phyloP scores from a whole-genome alignment of 1,284 basidiomycete genomes.

The Leccinum subrobustum region DNA sequence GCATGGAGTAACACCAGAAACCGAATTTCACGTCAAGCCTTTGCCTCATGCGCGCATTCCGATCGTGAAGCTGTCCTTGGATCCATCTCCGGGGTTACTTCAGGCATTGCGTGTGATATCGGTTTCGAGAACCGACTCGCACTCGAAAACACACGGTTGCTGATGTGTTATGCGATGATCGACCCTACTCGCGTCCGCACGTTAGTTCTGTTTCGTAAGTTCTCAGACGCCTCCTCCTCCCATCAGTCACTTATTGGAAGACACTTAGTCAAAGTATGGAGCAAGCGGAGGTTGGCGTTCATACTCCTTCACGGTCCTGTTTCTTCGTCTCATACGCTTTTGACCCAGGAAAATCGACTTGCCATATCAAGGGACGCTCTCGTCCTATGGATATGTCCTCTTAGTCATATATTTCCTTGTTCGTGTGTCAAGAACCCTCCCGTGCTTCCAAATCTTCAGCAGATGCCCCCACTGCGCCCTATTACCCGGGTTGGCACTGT shows the following conservation, averaged over 20 bases:
- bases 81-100: constrained; percentile 85
- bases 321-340: constrained; percentile 2
- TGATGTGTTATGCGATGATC: constrained; percentile 97
- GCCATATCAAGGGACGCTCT: constrained; percentile 94
- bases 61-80: constrained; percentile 94
- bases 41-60: constrained; percentile 97
- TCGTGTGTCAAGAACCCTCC: constrained; percentile 97
- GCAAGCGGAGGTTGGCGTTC: constrained; percentile 77
- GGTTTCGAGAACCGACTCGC: constrained; percentile 98
- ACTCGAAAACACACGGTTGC: constrained; percentile 92
- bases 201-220: constrained; percentile 92
- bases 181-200: constrained; percentile 93
- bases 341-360: constrained; percentile 89
- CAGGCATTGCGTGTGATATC: constrained; percentile 95
- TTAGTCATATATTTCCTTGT: constrained; percentile 97
- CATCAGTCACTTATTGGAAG: constrained; percentile 13
- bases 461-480: constrained; percentile 82
- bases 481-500: constrained; percentile 57
- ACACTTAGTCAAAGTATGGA: constrained; percentile 92
- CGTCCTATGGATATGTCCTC: constrained; percentile 97
- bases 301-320: background rate
- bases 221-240: constrained; percentile 4
- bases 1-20: constrained; percentile 56
- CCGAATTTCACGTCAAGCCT: constrained; percentile 96
- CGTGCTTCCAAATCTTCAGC: constrained; percentile 88